These are phyloP conservation scores for Rubia balearica DNA, from an alignment of 305 asterid genomes.

Conservation along the genomic window DNA sequence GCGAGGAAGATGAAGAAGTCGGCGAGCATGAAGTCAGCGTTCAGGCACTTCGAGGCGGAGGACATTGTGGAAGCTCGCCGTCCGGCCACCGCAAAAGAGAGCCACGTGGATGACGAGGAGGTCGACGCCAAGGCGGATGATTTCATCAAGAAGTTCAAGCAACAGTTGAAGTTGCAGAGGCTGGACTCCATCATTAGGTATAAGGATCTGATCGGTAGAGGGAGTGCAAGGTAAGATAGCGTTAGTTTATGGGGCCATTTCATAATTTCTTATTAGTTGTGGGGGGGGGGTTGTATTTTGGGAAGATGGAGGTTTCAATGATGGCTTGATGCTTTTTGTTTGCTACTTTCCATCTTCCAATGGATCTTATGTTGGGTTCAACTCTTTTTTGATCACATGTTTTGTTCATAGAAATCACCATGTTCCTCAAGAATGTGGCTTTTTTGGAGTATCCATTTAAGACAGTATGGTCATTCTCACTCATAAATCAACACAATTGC, in stretches of 20 bases:
- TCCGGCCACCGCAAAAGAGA: conserved; percentile 47
- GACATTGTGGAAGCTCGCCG: conserved; percentile 51
- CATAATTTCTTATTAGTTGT: conserved; percentile 22
- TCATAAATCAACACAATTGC: neutral
- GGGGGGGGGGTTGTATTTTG: conserved; percentile 19
- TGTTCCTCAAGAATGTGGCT: neutral
- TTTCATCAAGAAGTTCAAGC: conserved; percentile 73
- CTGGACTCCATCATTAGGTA: conserved; percentile 59
- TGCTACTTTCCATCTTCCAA: neutral
- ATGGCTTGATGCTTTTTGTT: neutral
- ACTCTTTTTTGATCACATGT: conserved; percentile 14
- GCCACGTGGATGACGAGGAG: conserved; percentile 40
- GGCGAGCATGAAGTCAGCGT: conserved; percentile 51
- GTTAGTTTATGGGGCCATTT: conserved; percentile 23
- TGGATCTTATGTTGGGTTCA: neutral
- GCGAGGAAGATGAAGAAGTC: conserved; percentile 58
- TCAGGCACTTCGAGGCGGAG: conserved; percentile 44
- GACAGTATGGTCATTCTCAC: neutral
- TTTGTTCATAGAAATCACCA: conserved; percentile 22
- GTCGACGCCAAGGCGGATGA: conserved; percentile 82
- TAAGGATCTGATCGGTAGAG: conserved; percentile 59
- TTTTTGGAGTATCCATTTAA: conserved; percentile 20
- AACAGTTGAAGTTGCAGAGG: conserved; percentile 85
- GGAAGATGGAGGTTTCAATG: neutral
- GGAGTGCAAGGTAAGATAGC: conserved; percentile 25